These are phyloP conservation scores for Fistulina hepatica DNA, from an alignment of 1,284 basidiomycete genomes.

Conservation along the genomic window DNA sequence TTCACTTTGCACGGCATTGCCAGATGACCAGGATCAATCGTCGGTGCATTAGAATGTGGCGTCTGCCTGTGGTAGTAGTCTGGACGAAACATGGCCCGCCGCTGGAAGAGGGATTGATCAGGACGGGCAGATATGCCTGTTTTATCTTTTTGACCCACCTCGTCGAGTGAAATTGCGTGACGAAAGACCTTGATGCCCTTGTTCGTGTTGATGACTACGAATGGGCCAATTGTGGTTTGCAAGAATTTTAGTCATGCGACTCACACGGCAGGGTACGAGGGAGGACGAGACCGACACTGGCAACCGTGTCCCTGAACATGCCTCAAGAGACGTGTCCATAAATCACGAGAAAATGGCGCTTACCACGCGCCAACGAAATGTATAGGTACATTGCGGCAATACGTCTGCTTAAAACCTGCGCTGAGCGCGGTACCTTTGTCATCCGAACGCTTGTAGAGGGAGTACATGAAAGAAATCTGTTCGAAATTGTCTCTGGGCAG, in stretches of 20 bases:
- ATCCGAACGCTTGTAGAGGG: slow-evolving; percentile 44
- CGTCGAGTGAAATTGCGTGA: slow-evolving; percentile 55
- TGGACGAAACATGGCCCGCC: slow-evolving; percentile 41
- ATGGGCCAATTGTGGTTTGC: too few relatives aligned
- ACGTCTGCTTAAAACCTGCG: slow-evolving; percentile 55
- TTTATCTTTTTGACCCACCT: slow-evolving; percentile 26
- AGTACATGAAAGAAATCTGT: slow-evolving; percentile 58
- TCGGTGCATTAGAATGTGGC: slow-evolving; percentile 18
- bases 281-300: slow-evolving; percentile 50
- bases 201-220: slow-evolving; percentile 44
- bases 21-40: slow-evolving; percentile 17
- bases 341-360: slow-evolving; percentile 13
- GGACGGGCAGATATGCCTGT: not conserved
- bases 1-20: too few relatives aligned
- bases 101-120: slow-evolving; percentile 24
- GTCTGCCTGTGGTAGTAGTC: slow-evolving; percentile 36
- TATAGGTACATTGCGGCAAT: slow-evolving; percentile 45
- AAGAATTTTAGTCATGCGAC: too few relatives aligned
- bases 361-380: slow-evolving; percentile 60
- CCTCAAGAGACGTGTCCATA: not conserved
- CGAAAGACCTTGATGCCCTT: slow-evolving; percentile 53
- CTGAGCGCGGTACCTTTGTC: slow-evolving; percentile 33
- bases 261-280: slow-evolving; percentile 43
- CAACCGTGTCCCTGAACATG: slow-evolving; percentile 49
- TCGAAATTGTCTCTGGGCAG: slow-evolving; percentile 46